These are phyloP conservation scores for Penicillium nordicum DNA, from an alignment of 2,329 filamentous ascomycete genomes.

Conservation along the genomic window DNA sequence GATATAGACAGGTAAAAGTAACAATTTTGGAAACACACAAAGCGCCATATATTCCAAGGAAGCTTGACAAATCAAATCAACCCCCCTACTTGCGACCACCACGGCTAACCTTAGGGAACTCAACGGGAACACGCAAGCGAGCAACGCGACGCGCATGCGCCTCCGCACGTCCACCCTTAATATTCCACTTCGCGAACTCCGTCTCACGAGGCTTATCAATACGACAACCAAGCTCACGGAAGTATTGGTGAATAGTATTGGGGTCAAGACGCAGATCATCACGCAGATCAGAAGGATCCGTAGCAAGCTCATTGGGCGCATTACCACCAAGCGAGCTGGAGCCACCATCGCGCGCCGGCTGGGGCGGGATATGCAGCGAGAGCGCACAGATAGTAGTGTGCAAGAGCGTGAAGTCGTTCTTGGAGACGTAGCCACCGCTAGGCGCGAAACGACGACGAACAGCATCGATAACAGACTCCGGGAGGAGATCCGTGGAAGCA, in stretches of 20 bases:
- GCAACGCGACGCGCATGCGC: slow-evolving; percentile 56
- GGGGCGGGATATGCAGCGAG: slow-evolving; percentile 45
- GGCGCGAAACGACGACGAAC: slow-evolving; percentile 44
- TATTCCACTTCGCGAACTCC: slow-evolving; percentile 42
- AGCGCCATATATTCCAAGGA: slow-evolving; percentile 7
- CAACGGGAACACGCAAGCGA: slow-evolving; percentile 70
- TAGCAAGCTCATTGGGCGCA: slow-evolving; percentile 38
- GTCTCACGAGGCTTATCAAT: slow-evolving; percentile 41
- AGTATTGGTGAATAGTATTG: slow-evolving; percentile 38
- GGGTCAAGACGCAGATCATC: slow-evolving; percentile 44
- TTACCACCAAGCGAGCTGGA: slow-evolving; percentile 37
- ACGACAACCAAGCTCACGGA: slow-evolving; percentile 47
- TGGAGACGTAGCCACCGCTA: slow-evolving; percentile 32
- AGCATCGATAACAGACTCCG: slow-evolving; percentile 40
- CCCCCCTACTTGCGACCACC: slow-evolving; percentile 31
- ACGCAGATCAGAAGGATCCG: slow-evolving; percentile 45
- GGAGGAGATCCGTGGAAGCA: slow-evolving; percentile 23
- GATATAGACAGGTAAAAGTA: slow-evolving; percentile 6
- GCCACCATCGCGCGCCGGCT: slow-evolving; percentile 37
- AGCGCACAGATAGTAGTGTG: slow-evolving; percentile 47
- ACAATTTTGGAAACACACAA: slow-evolving; percentile 9
- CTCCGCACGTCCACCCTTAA: slow-evolving; percentile 60
- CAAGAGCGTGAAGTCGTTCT: slow-evolving; percentile 42
- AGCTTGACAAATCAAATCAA: neutral
- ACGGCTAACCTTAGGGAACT: slow-evolving; percentile 67